These are phyloP conservation scores for Pestalotiopsis sp. DNA, from an alignment of 2,329 filamentous ascomycete species.

Conservation along the genomic window DNA sequence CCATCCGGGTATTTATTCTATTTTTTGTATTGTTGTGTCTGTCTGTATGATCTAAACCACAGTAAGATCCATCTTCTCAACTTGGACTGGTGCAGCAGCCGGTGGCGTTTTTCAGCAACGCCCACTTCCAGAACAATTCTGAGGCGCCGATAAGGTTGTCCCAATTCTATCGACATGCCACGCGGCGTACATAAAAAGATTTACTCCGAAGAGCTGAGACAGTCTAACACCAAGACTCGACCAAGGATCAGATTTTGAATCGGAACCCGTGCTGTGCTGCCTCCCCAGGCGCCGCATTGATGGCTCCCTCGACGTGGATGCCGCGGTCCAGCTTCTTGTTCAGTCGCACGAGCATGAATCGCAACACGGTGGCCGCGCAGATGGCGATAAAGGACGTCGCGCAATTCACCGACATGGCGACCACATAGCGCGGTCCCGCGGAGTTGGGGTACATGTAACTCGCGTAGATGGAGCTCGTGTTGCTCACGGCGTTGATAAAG, in stretches of 20 bases:
- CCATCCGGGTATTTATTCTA: background rate
- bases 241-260: constrained; percentile 54
- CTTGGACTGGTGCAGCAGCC: background rate
- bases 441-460: constrained; percentile 54
- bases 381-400: constrained; percentile 65
- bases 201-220: background rate
- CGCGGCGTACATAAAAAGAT: background rate
- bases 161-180: background rate
- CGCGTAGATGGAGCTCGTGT: constrained; percentile 69
- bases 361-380: constrained; percentile 59
- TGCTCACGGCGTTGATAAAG: constrained; percentile 73
- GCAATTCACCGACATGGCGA: constrained; percentile 70
- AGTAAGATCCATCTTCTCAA: background rate
- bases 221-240: background rate
- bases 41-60: background rate
- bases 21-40: background rate
- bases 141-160: background rate
- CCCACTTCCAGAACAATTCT: background rate
- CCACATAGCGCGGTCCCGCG: constrained; percentile 42
- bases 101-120: background rate
- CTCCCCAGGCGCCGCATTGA: constrained; percentile 56
- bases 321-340: constrained; percentile 71
- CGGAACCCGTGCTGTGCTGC: constrained; percentile 64
- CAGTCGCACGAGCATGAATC: constrained; percentile 62
- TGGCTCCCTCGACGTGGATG: constrained; percentile 54